Evolutionary conservation across 2,329 filamentous ascomycete genomes (phyloP).

Genomic region (Drechslerella coelobrocha): DNA sequence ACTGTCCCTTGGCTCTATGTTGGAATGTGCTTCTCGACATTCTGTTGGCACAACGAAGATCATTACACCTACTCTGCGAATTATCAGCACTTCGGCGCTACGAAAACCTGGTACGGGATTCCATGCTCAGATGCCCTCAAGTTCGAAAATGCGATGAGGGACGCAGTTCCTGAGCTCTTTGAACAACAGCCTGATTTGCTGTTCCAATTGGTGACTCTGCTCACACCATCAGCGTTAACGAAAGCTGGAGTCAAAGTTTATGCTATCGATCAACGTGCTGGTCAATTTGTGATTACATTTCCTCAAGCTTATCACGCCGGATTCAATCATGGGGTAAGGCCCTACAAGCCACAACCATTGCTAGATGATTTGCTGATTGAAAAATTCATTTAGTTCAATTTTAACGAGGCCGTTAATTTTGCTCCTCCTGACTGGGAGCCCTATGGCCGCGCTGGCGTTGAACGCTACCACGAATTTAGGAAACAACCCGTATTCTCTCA

Average conservation of each 20-base stretch:
- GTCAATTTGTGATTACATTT: slow-evolving; percentile 95
- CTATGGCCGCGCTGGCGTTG: slow-evolving; percentile 83
- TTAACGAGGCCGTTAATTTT: slow-evolving; percentile 98
- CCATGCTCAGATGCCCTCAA: slow-evolving; percentile 91
- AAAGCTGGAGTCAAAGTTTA: slow-evolving; percentile 93
- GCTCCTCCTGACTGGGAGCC: slow-evolving; percentile 95
- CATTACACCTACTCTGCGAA: slow-evolving; percentile 98
- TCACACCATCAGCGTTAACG: slow-evolving; percentile 89
- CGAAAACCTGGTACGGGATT: slow-evolving; percentile 99
- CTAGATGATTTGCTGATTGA: slow-evolving; percentile 10
- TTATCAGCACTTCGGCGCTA: slow-evolving; percentile 97
- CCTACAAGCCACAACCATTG: background rate
- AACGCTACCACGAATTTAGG: slow-evolving; percentile 83
- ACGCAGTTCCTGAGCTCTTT: slow-evolving; percentile 93
- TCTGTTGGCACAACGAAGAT: slow-evolving; percentile 99
- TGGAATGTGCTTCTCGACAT: slow-evolving; percentile 99
- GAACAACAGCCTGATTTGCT: slow-evolving; percentile 95
- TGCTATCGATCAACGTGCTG: slow-evolving; percentile 92
- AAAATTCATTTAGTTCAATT: slow-evolving; percentile 72
- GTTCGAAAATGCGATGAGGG: slow-evolving; percentile 92
- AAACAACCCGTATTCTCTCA: slow-evolving; percentile 97
- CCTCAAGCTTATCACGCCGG: slow-evolving; percentile 96
- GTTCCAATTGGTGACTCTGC: slow-evolving; percentile 94
- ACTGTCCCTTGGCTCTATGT: slow-evolving; percentile 99
- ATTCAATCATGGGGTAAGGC: slow-evolving; percentile 79